Evolutionary conservation across 2,329 filamentous ascomycete genomes (phyloP).

Genomic region (Colletotrichum sansevieriae): DNA sequence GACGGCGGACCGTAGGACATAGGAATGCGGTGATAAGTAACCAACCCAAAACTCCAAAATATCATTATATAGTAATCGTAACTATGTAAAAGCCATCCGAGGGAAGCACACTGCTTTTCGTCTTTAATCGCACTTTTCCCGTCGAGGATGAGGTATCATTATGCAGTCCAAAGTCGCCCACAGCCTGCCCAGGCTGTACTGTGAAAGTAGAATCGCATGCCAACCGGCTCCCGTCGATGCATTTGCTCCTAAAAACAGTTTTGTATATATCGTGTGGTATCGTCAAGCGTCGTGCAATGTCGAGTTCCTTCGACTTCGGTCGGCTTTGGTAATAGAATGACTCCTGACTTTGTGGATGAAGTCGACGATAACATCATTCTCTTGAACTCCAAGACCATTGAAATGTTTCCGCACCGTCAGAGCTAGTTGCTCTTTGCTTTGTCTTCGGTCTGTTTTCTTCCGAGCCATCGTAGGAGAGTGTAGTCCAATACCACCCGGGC

Average conservation of each 20-base stretch:
- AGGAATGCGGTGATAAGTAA: background rate
- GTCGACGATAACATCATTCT: slow-evolving; percentile 86
- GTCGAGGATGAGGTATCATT: slow-evolving; percentile 40
- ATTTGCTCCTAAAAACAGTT: slow-evolving; percentile 1
- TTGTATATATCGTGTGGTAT: slow-evolving; percentile 19
- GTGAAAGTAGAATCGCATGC: slow-evolving; percentile 14
- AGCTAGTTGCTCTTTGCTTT: slow-evolving; percentile 80
- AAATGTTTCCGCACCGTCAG: slow-evolving; percentile 84
- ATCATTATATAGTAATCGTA: slow-evolving; percentile 34
- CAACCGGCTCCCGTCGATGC: slow-evolving; percentile 24
- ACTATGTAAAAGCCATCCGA: slow-evolving; percentile 25
- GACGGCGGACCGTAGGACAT: background rate
- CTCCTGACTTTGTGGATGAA: slow-evolving; percentile 76
- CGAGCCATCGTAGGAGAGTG: slow-evolving; percentile 83
- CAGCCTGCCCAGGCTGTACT: slow-evolving; percentile 25
- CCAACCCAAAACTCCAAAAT: slow-evolving; percentile 30
- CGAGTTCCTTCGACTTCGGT: slow-evolving; percentile 31
- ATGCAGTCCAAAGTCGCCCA: slow-evolving; percentile 40
- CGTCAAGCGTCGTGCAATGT: slow-evolving; percentile 35
- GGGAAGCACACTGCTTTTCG: slow-evolving; percentile 8
- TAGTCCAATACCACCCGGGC: slow-evolving; percentile 74
- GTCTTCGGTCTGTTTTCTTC: slow-evolving; percentile 72
- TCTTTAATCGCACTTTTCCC: slow-evolving; percentile 29
- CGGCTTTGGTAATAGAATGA: slow-evolving; percentile 39
- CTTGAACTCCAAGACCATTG: slow-evolving; percentile 81